Percentiles rank a stretch among this genome's conserved stretches.
Conservation (phyloP, 164 flowering plant species). For the Aristolochia californica region DNA sequence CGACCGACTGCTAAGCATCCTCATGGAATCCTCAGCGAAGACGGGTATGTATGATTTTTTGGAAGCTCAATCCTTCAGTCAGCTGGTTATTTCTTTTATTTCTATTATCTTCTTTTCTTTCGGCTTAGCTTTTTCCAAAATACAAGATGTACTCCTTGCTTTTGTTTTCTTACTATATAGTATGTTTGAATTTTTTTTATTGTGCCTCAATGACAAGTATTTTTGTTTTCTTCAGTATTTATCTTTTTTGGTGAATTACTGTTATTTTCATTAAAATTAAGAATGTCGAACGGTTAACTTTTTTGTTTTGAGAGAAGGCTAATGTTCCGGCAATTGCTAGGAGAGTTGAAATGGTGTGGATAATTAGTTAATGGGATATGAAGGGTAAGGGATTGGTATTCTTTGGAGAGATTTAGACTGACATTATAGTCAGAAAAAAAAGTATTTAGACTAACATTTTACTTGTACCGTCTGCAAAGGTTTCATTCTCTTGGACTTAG, state of each 20-base stretch:
- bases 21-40: conserved; percentile 88
- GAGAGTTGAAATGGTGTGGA: no score
- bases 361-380: no score
- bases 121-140: not conserved
- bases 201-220: no score
- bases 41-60: conserved; percentile 41
- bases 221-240: no score
- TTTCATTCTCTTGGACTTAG: no score
- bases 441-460: no score
- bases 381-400: not conserved
- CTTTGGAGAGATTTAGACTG: not conserved
- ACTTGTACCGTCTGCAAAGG: not conserved
- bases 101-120: conserved; percentile 1
- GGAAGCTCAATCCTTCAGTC: no score
- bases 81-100: not conserved
- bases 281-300: no score
- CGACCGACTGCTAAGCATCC: conserved; percentile 50
- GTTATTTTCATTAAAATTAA: no score
- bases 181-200: not conserved
- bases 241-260: no score
- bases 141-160: not conserved
- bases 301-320: no score
- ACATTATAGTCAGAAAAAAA: not conserved
- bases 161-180: not conserved
- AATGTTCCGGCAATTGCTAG: no score